Conservation (phyloP, 345 rosid species). For the Sapria himalayana region DNA sequence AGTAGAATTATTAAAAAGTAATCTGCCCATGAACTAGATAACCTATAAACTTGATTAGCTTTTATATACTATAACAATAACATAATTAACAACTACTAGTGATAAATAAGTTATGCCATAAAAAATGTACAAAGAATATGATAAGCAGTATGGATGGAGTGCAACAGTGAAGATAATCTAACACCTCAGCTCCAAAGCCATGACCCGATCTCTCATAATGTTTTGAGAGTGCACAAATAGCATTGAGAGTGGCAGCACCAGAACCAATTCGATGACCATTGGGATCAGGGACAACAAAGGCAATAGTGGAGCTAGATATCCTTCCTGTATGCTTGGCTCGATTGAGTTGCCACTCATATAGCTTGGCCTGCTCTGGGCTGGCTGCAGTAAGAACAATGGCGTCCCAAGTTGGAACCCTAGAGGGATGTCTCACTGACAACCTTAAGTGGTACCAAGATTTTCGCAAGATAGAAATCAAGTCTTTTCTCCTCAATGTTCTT, state of each 20-base stretch:
- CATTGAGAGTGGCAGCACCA: constrained; percentile 91
- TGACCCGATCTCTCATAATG: constrained; percentile 22
- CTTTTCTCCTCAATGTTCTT: constrained; percentile 28
- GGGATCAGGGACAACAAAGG: constrained; percentile 80
- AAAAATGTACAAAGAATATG: too few relatives aligned
- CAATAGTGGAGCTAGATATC: constrained; percentile 57
- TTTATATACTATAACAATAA: too few relatives aligned
- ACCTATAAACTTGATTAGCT: too few relatives aligned
- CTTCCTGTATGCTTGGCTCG: constrained; percentile 77
- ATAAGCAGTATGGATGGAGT: too few relatives aligned
- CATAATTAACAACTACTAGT: too few relatives aligned
- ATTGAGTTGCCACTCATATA: constrained; percentile 77
- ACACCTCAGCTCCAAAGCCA: constrained; percentile 18
- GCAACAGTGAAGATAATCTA: too few relatives aligned
- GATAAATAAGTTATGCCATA: too few relatives aligned
- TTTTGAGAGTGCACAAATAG: constrained; percentile 45
- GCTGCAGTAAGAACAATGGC: constrained; percentile 90
- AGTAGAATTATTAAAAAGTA: too few relatives aligned
- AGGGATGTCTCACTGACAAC: constrained; percentile 67
- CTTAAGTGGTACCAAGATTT: constrained; percentile 91
- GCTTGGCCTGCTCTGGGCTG: constrained; percentile 87
- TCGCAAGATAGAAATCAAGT: constrained; percentile 37
- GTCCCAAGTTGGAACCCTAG: constrained; percentile 91
- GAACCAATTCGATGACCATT: constrained; percentile 85
- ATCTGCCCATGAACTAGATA: too few relatives aligned